phyloP scores from a whole-genome alignment of 805 yeast genomes.

The Barnettozyma sucrosica region DNA sequence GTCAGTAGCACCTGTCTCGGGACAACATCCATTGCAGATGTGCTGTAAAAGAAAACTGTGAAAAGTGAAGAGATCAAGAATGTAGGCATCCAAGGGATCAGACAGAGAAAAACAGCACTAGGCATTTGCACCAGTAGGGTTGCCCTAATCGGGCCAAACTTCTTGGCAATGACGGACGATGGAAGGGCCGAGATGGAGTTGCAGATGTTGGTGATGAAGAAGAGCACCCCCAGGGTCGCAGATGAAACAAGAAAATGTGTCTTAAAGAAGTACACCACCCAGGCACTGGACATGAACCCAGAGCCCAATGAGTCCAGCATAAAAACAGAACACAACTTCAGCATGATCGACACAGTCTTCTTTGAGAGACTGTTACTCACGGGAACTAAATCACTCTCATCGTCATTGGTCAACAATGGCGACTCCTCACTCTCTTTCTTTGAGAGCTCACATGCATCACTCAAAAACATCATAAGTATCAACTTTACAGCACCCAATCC shows the following conservation, averaged over 20 bases:
- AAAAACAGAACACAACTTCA: slow-evolving; percentile 52
- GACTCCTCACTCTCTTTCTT: slow-evolving; percentile 18
- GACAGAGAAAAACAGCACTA: slow-evolving; percentile 56
- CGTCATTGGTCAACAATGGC: slow-evolving; percentile 18
- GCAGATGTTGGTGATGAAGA: slow-evolving; percentile 55
- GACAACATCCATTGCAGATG: slow-evolving; percentile 84
- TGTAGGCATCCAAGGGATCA: slow-evolving; percentile 41
- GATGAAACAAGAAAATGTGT: slow-evolving; percentile 49
- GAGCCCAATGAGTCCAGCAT: slow-evolving; percentile 84
- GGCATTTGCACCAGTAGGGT: slow-evolving; percentile 73
- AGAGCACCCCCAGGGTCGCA: slow-evolving; percentile 56
- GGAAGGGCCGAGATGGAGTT: slow-evolving; percentile 71
- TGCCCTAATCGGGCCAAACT: slow-evolving; percentile 74
- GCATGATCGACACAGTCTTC: slow-evolving; percentile 37
- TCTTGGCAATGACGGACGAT: slow-evolving; percentile 62
- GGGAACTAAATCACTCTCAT: slow-evolving; percentile 1
- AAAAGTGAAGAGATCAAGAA: slow-evolving; percentile 42
- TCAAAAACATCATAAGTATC: slow-evolving; percentile 42
- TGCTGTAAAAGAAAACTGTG: slow-evolving; percentile 50
- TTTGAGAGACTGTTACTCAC: slow-evolving; percentile 28
- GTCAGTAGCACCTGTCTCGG: slow-evolving; percentile 82
- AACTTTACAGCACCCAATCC: slow-evolving; percentile 48
- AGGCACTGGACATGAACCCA: slow-evolving; percentile 84
- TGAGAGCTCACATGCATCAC: slow-evolving; percentile 45
- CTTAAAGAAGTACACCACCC: slow-evolving; percentile 81